phyloP scores from a whole-genome alignment of 228 moss, liverwort and hornwort species.

The Sphagnum magellanicum region DNA sequence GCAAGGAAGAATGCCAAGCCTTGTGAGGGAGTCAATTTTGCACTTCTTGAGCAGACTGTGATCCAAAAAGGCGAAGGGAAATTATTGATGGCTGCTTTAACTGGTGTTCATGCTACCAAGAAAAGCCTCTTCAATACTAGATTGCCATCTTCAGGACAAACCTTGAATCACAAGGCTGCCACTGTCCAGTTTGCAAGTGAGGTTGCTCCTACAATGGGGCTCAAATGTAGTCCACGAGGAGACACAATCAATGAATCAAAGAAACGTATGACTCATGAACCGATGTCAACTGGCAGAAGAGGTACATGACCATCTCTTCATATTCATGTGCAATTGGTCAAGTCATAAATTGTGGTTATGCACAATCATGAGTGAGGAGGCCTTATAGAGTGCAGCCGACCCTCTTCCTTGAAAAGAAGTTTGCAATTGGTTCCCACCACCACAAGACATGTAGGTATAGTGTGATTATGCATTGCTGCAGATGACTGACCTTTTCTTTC shows the following conservation, averaged over 20 bases:
- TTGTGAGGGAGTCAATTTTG: constrained; percentile 10
- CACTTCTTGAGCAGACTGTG: constrained; percentile 12
- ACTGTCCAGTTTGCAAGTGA: not conserved
- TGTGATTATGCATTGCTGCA: no score
- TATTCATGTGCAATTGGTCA: no score
- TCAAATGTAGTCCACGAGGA: not conserved
- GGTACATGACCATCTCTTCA: not conserved
- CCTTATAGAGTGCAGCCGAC: no score
- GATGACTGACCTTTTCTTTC: not conserved
- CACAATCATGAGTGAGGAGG: no score
- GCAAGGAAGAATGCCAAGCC: constrained; percentile 15
- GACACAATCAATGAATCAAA: not conserved
- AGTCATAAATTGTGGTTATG: no score
- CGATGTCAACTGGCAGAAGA: not conserved
- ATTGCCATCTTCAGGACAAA: constrained; percentile 5
- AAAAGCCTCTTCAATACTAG: not conserved
- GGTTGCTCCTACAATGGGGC: no score
- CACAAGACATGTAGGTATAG: no score
- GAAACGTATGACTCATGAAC: not conserved
- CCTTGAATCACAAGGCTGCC: no score
- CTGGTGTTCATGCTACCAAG: constrained; percentile 18
- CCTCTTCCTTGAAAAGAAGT: no score
- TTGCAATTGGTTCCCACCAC: no score
- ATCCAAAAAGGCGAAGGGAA: constrained; percentile 15
- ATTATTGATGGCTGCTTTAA: constrained; percentile 20